phyloP scores from a whole-genome alignment of 345 rosid species.

The Isatis tinctoria region DNA sequence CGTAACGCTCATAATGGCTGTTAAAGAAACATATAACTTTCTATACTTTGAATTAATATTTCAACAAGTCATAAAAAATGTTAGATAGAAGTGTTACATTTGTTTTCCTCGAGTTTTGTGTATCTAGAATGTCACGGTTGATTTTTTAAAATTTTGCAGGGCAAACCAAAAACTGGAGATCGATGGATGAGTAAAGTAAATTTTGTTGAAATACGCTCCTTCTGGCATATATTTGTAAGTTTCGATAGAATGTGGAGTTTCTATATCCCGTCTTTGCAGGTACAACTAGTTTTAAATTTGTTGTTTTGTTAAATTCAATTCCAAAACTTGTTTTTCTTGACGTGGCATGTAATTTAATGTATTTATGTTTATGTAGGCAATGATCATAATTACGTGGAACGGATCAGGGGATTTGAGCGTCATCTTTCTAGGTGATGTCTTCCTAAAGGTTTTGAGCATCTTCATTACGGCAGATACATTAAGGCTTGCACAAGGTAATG shows the following conservation, averaged over 20 bases:
- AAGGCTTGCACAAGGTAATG: too few relatives aligned
- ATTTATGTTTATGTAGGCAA: constrained; percentile 38
- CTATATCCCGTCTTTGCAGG: constrained; percentile 55
- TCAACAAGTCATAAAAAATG: background rate
- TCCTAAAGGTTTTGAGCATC: too few relatives aligned
- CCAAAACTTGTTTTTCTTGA: constrained; percentile 8
- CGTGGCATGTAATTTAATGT: constrained; percentile 8
- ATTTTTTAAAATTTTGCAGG: constrained; percentile 29
- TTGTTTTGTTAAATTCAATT: background rate
- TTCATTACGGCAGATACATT: too few relatives aligned
- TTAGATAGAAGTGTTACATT: background rate
- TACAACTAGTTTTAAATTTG: constrained; percentile 5
- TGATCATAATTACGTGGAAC: constrained; percentile 64
- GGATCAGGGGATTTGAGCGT: constrained; percentile 45
- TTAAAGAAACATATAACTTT: background rate
- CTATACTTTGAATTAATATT: background rate
- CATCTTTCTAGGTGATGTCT: too few relatives aligned
- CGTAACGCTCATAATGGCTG: background rate
- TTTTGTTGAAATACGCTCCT: constrained; percentile 60
- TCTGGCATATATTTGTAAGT: constrained; percentile 64
- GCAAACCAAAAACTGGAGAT: constrained; percentile 31
- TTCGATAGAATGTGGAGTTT: constrained; percentile 73
- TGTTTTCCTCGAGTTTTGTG: background rate
- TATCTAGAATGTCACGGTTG: background rate
- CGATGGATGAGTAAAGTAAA: constrained; percentile 54